Evolutionary conservation across 495 filamentous ascomycete genomes (phyloP), one percentile per base, ranked within the genome.

Genomic region (Annulohypoxylon bovei): DNA sequence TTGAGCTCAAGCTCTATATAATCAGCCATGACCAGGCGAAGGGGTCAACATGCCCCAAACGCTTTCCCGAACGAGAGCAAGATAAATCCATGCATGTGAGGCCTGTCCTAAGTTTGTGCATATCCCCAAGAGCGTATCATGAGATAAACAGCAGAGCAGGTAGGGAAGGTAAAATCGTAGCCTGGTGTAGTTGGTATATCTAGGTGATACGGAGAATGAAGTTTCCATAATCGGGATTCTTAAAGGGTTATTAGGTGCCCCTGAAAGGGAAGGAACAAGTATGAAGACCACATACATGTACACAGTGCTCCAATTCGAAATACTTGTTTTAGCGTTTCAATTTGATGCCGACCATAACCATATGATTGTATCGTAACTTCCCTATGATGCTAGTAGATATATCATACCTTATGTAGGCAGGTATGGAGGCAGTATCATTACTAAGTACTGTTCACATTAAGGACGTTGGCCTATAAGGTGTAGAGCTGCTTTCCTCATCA

Each of bases 1-100:
- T 68, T 72, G 32, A 72, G 65, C 16, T 72, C 65, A 50, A 72
- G 60, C 42, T 72, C 70, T 37, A 35, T 55, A 50, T 65, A 53
- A 25, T 40, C 42, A 40, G 70, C 54, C 70, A 72, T 72, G 25
- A 20, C 27, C 42, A 42, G 33, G 12, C 9, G 37, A 39, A 55
- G 6, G 12, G 11, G 30, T 47, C 12, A 42, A 27, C 58, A 44
- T 49, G 6, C 46, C 14, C 16, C 27, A 11, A 22, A 20, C 25
- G 4, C 7, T 47, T 12, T 22, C 4, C 11, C 27, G 32, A 3
- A 14, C 16, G 20, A 55, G 23, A 11, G 5, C 9, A 9, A 35
- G 14, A 22, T 23, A 28, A 14, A 37, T 20, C 3, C 6, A 16
- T 20, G 18, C 52, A 8, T 37, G 14, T 4, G 16, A 37, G 6